Base-by-base conservation (phyloP, 768 basidiomycete genomes). In the Lactarius indigo region DNA sequence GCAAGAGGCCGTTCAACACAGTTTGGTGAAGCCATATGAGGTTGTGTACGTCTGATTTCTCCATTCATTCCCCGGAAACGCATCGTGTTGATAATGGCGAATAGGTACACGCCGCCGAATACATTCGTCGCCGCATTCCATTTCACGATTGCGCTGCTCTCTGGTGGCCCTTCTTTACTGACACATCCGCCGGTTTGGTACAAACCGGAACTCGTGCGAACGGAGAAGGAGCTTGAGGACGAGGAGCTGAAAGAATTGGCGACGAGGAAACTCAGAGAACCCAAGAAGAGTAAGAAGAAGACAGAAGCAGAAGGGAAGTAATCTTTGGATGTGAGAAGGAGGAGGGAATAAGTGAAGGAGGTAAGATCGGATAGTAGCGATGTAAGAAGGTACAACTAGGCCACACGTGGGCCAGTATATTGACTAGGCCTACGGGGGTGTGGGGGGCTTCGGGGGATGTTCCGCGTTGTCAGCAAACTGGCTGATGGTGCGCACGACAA, bases 91-190 rank as follows among this genome's bases (percentile, higher is more conserved):
- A 31, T 57, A 55, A 55, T 52, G 31, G 44, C 70, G 61, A 68
- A 10, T 66, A 91, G 91, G 64, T 92, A 89, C 78, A 94, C 95
- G 6, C 90, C 91, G 50, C 69, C 86, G 31, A 89, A 85, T 71
- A 94, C 94, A 20, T 87, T 90, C 65, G 93, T 98, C 55, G 96
- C 96, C 63, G 92, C 90, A 10, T 97, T 96, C 86, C 96, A 98
- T 82, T 95, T 97, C 81, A 99, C 96, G 54, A 88, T 99, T 74
- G 94, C 94, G 42, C 85, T 99, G 26, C 87, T 92, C 42, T 89
- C 96, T 56, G 90, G 85, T 60, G 97, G 97, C 33, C 96, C 94
- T 30, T 77, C 88, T 33, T 79, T 98, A 70, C 85, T 99, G 77
- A 93, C 93, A 15, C 89, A 91, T 67, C 87, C 92, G 12, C 93